Conservation (phyloP, 169 alveolate genomes). For the Eimeria maxima region DNA sequence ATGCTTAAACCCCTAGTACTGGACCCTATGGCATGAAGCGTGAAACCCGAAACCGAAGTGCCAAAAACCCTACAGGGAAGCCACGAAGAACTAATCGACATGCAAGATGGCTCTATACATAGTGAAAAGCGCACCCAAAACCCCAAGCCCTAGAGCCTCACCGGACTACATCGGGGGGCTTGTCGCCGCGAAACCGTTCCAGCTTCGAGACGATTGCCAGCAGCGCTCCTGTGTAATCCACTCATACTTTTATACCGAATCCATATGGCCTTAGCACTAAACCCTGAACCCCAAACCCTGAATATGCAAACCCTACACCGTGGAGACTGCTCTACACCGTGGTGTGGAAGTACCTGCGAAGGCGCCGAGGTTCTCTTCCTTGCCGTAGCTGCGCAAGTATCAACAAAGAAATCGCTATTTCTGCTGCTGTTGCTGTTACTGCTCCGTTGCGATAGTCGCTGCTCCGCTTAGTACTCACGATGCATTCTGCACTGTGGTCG, state of each 20-base stretch:
- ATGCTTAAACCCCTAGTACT: not conserved
- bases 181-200: constrained; percentile 85
- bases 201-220: constrained; percentile 91
- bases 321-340: not conserved
- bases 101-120: not conserved
- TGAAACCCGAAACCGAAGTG: not conserved
- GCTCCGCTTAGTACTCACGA: not conserved
- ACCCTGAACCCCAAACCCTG: not conserved
- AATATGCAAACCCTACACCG: not conserved
- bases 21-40: not conserved
- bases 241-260: not conserved
- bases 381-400: constrained; percentile 87
- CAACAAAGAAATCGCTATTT: not conserved
- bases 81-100: not conserved
- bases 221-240: constrained; percentile 80
- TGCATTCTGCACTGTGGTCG: not conserved
- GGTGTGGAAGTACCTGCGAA: constrained; percentile 82
- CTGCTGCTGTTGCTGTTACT: not conserved
- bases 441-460: constrained; percentile 33
- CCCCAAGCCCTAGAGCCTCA: not conserved
- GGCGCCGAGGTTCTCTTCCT: constrained; percentile 87
- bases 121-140: not conserved
- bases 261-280: not conserved
- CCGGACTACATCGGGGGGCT: constrained; percentile 70
- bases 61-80: not conserved